Evolutionary conservation across 108 stramenopile species (phyloP).

Genomic region (Stephanodiscus minutulus): DNA sequence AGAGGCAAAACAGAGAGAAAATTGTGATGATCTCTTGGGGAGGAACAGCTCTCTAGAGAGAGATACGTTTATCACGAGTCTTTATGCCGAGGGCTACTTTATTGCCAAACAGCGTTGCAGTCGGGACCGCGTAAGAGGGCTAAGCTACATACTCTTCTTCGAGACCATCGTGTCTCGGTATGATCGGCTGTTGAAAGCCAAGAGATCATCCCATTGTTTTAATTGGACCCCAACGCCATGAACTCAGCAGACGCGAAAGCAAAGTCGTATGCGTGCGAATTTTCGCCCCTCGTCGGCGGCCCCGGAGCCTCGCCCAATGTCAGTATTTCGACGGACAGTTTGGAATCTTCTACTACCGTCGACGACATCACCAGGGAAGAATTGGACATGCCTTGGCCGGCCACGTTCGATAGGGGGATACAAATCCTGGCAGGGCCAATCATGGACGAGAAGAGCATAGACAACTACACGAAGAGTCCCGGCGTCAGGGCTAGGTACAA

Average conservation of each 20-base stretch:
- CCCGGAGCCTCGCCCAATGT: conserved; percentile 2
- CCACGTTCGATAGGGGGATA: conserved; percentile 73
- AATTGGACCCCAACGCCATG: background rate
- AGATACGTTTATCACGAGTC: too few species aligned
- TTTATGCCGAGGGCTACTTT: too few species aligned
- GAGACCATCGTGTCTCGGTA: too few species aligned
- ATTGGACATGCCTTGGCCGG: conserved; percentile 76
- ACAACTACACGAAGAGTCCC: conserved; percentile 69
- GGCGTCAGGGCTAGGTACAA: conserved; percentile 39
- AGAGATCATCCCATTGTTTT: too few species aligned
- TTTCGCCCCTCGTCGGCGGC: conserved; percentile 18
- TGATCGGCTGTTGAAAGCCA: too few species aligned
- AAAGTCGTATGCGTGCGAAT: conserved; percentile 19
- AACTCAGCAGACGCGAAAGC: conserved; percentile 16
- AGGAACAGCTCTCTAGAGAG: too few species aligned
- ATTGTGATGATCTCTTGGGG: too few species aligned
- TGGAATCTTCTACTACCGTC: background rate
- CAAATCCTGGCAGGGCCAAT: conserved; percentile 67
- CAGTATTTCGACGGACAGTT: background rate
- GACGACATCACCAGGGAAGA: conserved; percentile 48
- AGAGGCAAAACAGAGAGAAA: too few species aligned
- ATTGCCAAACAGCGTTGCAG: too few species aligned
- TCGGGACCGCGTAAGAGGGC: too few species aligned
- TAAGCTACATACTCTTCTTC: too few species aligned
- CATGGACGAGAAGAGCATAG: conserved; percentile 53